Base-by-base conservation (phyloP, 495 filamentous ascomycete species). In the Tetracladium setigerum region DNA sequence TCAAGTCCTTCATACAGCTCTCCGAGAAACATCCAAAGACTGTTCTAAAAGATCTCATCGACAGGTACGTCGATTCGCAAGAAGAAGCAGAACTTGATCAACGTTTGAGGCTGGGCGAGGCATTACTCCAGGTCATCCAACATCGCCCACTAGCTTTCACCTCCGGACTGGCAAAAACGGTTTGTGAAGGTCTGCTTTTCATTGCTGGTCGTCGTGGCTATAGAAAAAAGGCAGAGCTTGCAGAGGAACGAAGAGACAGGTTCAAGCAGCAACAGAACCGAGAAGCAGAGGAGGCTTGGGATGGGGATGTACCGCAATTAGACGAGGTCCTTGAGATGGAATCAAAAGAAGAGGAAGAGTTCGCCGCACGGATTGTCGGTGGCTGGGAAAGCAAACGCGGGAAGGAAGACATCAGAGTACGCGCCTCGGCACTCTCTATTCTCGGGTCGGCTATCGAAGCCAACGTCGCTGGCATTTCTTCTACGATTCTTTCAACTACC, bases 391-490 rank as follows among this genome's bases (percentile, higher is more conserved):
- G 73, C 35, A 83, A 76, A 42, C 76, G 79, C 1, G 72, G 76
- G 0, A 70, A 75, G 15, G 89, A 95, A 54, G 88, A 95, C 56
- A 67, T 91, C 2, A 74, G 89, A 12, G 72, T 89, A 32, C 79
- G 89, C 5, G 73, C 86, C 8, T 92, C 87, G 0, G 87, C 88
- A 2, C 62, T 95, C 1, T 85, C 83, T 5, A 76, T 95, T 14
- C 68, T 92, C 15, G 77, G 78, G 0, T 69, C 67, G 0, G 78
- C 78, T 0, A 66, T 89, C 1, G 82, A 89, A 60, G 79, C 76
- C 0, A 83, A 86, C 47, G 65, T 87, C 7, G 61, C 66, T 1
- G 82, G 80, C 0, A 59, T 92, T 2, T 80, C 76, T 0, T 58
- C 78, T 2, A 47, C 56, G 0, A 58, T 79, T 3, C 62, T 84